Evolutionary conservation across 1,139 yeast genomes (phyloP).

Genomic region (Suhomyces maxii): DNA sequence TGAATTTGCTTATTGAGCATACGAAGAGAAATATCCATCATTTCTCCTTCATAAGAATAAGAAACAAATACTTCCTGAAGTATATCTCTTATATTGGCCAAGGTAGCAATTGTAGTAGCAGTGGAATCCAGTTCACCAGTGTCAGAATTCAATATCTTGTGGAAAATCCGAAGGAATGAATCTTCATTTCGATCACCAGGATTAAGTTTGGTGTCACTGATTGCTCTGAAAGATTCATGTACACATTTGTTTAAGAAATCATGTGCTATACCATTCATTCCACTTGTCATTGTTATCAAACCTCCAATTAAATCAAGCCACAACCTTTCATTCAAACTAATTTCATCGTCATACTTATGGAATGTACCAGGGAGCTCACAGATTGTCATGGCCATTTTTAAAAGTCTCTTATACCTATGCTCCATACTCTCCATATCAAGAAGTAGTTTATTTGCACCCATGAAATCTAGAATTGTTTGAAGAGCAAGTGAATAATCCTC

Average conservation of each 20-base stretch:
- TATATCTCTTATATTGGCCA: constrained; percentile 61
- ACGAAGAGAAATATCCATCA: constrained; percentile 52
- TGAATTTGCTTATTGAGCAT: constrained; percentile 57
- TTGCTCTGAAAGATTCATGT: constrained; percentile 51
- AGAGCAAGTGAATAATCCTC: constrained; percentile 29
- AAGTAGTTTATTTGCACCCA: constrained; percentile 13
- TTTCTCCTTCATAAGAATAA: constrained; percentile 61
- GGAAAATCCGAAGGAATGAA: constrained; percentile 52
- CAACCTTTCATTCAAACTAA: constrained; percentile 33
- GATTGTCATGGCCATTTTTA: constrained; percentile 37
- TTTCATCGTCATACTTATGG: constrained; percentile 16
- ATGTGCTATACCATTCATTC: constrained; percentile 12
- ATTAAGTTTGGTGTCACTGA: constrained; percentile 43
- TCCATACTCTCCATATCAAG: constrained; percentile 12
- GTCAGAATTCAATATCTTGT: constrained; percentile 46
- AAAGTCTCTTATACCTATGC: constrained; percentile 25
- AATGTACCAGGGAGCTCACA: constrained; percentile 26
- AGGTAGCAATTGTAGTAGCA: constrained; percentile 35
- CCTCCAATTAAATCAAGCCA: constrained; percentile 40
- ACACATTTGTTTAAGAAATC: constrained; percentile 44
- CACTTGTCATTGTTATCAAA: constrained; percentile 29
- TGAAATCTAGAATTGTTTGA: constrained; percentile 23
- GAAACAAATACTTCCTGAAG: constrained; percentile 65
- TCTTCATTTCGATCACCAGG: constrained; percentile 24
- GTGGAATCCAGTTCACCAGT: constrained; percentile 8